These are phyloP conservation scores for Veloboletus limbatus DNA, from an alignment of 1,284 basidiomycete species.

Conservation along the genomic window DNA sequence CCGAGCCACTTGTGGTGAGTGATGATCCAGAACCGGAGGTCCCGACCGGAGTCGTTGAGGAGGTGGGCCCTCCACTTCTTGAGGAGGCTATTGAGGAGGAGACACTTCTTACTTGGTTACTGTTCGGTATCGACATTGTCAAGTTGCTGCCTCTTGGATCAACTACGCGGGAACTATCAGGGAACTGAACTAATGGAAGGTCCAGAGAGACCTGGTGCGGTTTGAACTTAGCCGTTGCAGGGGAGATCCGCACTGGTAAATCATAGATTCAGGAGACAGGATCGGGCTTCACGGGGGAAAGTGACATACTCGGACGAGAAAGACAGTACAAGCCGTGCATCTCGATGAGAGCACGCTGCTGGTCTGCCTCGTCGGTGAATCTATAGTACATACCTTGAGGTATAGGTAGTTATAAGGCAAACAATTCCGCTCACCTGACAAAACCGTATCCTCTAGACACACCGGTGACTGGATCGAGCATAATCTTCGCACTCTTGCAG, in stretches of 20 bases:
- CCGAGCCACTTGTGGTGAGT: conserved; percentile 44
- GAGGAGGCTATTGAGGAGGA: conserved; percentile 62
- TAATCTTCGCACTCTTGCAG: conserved; percentile 91
- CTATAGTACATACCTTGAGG: conserved; percentile 36
- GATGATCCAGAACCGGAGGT: conserved; percentile 56
- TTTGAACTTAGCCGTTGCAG: conserved; percentile 86
- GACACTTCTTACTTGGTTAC: conserved; percentile 54
- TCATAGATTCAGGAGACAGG: conserved; percentile 29
- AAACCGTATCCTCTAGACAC: conserved; percentile 90
- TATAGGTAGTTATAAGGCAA: background rate
- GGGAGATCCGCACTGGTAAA: conserved; percentile 76
- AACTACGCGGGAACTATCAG: conserved; percentile 30
- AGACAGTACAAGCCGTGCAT: conserved; percentile 88
- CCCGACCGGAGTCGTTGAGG: conserved; percentile 42
- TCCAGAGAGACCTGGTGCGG: conserved; percentile 48
- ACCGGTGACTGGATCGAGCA: conserved; percentile 85
- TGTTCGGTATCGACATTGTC: conserved; percentile 45
- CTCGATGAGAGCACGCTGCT: conserved; percentile 83
- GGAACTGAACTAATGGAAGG: conserved; percentile 48
- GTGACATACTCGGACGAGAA: conserved; percentile 72
- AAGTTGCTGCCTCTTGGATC: conserved; percentile 37
- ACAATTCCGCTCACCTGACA: conserved; percentile 56
- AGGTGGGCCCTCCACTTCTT: conserved; percentile 32
- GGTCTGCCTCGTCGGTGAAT: conserved; percentile 84
- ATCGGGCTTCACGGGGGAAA: conserved; percentile 14